Percentiles rank a stretch among this genome's conserved stretches.
phyloP scores from a whole-genome alignment of 1,139 yeast genomes.

The Suhomyces bribrorum region DNA sequence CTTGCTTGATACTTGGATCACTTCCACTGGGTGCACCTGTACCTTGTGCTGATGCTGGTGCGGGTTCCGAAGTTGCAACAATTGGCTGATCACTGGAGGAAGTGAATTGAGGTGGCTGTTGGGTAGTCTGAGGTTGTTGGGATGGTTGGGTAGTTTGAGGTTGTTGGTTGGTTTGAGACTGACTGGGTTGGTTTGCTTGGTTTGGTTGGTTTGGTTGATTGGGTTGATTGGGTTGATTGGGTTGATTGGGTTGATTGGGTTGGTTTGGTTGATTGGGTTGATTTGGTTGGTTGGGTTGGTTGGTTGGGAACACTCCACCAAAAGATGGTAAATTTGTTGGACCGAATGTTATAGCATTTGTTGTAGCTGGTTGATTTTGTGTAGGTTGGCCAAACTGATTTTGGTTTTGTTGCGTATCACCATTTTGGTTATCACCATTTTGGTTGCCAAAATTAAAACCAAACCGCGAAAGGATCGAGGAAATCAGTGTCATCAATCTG shows the following conservation, averaged over 20 bases:
- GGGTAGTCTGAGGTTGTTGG: slow-evolving; percentile 16
- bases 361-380: background rate
- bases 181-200: slow-evolving; percentile 1
- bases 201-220: background rate
- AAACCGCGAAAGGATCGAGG: background rate
- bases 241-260: background rate
- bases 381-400: background rate
- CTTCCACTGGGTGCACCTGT: slow-evolving; percentile 3
- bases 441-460: background rate
- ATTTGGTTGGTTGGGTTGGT: background rate
- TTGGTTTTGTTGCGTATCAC: background rate
- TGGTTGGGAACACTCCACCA: too few relatives aligned
- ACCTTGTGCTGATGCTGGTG: slow-evolving; percentile 16
- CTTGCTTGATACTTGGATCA: slow-evolving; percentile 1
- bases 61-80: slow-evolving; percentile 4
- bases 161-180: background rate
- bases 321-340: too few relatives aligned
- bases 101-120: slow-evolving; percentile 2
- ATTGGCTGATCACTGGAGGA: background rate
- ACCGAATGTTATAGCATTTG: background rate
- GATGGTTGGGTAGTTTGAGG: background rate
- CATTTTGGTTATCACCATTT: background rate
- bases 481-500: background rate
- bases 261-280: background rate
- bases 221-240: background rate